Base-by-base conservation (phyloP, 1,139 yeast species). In the Zygotorulaspora mrakii region DNA sequence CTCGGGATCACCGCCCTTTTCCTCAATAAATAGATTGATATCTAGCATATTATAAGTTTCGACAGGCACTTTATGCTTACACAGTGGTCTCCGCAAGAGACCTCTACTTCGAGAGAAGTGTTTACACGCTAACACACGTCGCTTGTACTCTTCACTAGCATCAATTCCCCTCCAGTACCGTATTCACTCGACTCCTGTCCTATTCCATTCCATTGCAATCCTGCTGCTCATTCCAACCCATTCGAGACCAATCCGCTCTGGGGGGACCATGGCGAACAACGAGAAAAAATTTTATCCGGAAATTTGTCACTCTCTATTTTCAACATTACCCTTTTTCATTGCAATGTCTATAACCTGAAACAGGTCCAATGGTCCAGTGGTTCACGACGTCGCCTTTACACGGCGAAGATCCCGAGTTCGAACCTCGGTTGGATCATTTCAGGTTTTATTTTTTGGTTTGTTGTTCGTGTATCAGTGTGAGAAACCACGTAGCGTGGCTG, bases 1-100 rank as follows among this genome's bases (percentile, higher is more conserved):
- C 54, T 88, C 94, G 31, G 98, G 96, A 65, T 88, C 78, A 52
- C 97, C 98, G 46, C 98, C 98, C 68, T 87, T 88, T 64, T 91
- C 98, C 55, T 81, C 95, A 55, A 91, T 79, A 64, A 91, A 91
- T 61, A 85, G 83, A 58, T 82, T 74, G 52, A 91, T 86, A 65
- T 89, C 97, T 69, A 91, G 81, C 98, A 91, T 31, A n/a, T n/a
- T 20, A 7, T 20, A 20, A 20, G 9, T 10, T 20, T 20, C 10
- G 23, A 20, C 9, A 20, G 23, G 7, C n/a, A n/a, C n/a, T n/a
- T n/a, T n/a, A n/a, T n/a, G n/a, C n/a, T n/a, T n/a, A n/a, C n/a
- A n/a, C n/a, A n/a, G n/a, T n/a, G n/a, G n/a, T n/a, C n/a, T n/a
- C n/a, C n/a, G n/a, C n/a, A n/a, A n/a, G n/a, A n/a, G n/a, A n/a